Evolutionary conservation across 768 basidiomycete genomes (phyloP).

Genomic region (Aureoboletus auriporus): DNA sequence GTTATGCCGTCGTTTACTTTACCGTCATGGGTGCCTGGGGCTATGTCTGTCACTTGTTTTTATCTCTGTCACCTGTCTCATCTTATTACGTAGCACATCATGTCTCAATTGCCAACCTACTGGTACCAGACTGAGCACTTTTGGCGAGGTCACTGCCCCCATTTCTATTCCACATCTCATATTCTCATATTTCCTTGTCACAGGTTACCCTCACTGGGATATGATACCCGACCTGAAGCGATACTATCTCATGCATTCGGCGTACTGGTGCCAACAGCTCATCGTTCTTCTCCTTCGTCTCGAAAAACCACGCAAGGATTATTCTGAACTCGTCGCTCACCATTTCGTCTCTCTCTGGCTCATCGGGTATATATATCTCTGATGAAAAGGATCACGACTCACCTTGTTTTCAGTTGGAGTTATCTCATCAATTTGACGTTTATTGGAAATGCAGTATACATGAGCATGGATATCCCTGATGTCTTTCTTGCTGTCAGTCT

Average conservation of each 20-base stretch:
- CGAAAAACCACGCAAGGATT: constrained; percentile 95
- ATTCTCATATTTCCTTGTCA: neutral
- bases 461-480: constrained; percentile 98
- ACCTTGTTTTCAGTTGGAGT: constrained; percentile 60
- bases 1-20: constrained; percentile 85
- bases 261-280: constrained; percentile 95
- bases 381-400: neutral
- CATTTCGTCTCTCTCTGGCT: constrained; percentile 95
- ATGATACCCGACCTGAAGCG: constrained; percentile 82
- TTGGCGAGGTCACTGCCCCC: constrained; percentile 62
- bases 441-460: constrained; percentile 88
- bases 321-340: constrained; percentile 79
- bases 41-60: constrained; percentile 46
- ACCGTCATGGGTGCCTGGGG: constrained; percentile 68
- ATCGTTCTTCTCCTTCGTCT: constrained; percentile 78
- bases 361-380: constrained; percentile 56
- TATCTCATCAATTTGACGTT: constrained; percentile 75
- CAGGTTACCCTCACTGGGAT: constrained; percentile 87
- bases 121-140: constrained; percentile 84
- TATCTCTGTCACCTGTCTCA: neutral
- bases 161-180: neutral
- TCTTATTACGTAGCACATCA: constrained; percentile 56
- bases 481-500: constrained; percentile 72
- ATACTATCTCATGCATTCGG: constrained; percentile 90
- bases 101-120: constrained; percentile 76